phyloP scores from a whole-genome alignment of 2,329 filamentous ascomycete genomes.

The Aureobasidium mangrovei region DNA sequence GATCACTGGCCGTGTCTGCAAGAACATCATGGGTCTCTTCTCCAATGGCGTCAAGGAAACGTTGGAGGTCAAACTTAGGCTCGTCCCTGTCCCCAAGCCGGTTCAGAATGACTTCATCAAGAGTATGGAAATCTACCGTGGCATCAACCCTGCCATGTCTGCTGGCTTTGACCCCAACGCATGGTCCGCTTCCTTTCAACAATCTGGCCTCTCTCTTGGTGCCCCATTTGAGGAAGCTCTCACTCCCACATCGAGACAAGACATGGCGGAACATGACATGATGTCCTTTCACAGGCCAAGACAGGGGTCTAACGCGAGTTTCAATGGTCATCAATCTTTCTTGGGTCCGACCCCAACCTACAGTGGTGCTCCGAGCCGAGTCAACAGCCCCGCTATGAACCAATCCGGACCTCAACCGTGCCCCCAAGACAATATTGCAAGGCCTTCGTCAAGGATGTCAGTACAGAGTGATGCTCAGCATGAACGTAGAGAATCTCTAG shows the following conservation, averaged over 20 bases:
- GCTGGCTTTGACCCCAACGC: conserved; percentile 60
- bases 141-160: conserved; percentile 48
- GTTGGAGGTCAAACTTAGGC: conserved; percentile 81
- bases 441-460: conserved; percentile 28
- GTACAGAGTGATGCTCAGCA: conserved; percentile 25
- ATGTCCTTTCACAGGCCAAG: conserved; percentile 3
- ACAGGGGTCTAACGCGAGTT: conserved; percentile 12
- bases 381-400: conserved; percentile 8
- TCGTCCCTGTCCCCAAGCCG: conserved; percentile 65
- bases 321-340: conserved; percentile 10
- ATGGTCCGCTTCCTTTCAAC: conserved; percentile 58
- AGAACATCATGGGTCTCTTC: conserved; percentile 77
- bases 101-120: conserved; percentile 52
- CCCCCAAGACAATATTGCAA: conserved; percentile 19
- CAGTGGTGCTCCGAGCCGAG: conserved; percentile 9
- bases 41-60: conserved; percentile 77
- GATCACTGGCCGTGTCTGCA: conserved; percentile 84
- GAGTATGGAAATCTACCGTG: conserved; percentile 53
- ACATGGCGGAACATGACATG: conserved; percentile 4
- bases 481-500: conserved; percentile 6
- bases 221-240: conserved; percentile 10
- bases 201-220: conserved; percentile 6
- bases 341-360: background rate
- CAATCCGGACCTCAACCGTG: conserved; percentile 7
- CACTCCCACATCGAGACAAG: background rate